Percentiles rank a stretch among this genome's conserved stretches.
These are phyloP conservation scores for Cryptosporidium sp. DNA, from an alignment of 169 alveolate species.

Conservation along the genomic window DNA sequence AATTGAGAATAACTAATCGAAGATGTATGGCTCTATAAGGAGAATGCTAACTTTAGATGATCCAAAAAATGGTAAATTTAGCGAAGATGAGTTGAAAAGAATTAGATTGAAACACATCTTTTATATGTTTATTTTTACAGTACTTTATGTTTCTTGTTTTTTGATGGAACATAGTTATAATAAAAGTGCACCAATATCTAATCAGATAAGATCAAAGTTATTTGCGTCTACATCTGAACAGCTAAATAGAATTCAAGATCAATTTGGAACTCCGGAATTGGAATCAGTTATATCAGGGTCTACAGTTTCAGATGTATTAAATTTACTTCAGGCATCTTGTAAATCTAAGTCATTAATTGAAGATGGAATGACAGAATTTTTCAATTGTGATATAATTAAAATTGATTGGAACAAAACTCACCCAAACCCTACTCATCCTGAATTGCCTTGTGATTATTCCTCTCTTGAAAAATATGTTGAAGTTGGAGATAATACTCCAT, in stretches of 20 bases:
- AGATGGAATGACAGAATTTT: slow-evolving; percentile 75
- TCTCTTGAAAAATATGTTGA: slow-evolving; percentile 70
- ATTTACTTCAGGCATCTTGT: slow-evolving; percentile 73
- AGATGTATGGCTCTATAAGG: slow-evolving; percentile 61
- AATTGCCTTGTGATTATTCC: slow-evolving; percentile 62
- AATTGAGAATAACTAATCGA: neutral
- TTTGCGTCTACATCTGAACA: slow-evolving; percentile 70
- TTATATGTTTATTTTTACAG: slow-evolving; percentile 56
- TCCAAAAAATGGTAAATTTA: slow-evolving; percentile 19
- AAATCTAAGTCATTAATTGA: slow-evolving; percentile 62
- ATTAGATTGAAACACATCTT: slow-evolving; percentile 37
- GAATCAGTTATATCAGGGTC: slow-evolving; percentile 60
- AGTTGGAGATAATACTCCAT: slow-evolving; percentile 66
- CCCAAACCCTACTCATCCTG: slow-evolving; percentile 74
- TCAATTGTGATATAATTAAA: slow-evolving; percentile 63
- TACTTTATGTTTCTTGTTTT: slow-evolving; percentile 71
- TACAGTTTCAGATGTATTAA: slow-evolving; percentile 55
- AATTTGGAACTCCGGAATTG: slow-evolving; percentile 60
- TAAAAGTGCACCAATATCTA: slow-evolving; percentile 63
- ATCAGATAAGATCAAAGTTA: slow-evolving; percentile 64
- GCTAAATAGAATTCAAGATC: slow-evolving; percentile 68
- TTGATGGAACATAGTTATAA: slow-evolving; percentile 69
- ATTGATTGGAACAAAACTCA: slow-evolving; percentile 75
- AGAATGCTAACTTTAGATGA: slow-evolving; percentile 71
- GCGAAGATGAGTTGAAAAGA: slow-evolving; percentile 35